Conservation (phyloP, 805 yeast species). For the Komagataella ulmi region DNA sequence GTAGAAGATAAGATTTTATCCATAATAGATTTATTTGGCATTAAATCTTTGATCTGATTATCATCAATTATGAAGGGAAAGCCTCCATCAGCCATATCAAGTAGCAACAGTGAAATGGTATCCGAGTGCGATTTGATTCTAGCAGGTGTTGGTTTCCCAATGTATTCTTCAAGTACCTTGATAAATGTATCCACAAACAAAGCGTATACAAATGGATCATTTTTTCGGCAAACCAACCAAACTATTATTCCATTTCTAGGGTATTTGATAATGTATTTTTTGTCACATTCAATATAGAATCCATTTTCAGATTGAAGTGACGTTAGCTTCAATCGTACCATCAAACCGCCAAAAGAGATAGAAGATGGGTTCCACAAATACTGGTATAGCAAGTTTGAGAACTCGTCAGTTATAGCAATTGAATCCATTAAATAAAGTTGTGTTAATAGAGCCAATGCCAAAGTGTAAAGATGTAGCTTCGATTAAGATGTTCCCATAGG, state of each 20-base stretch:
- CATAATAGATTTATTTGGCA: conserved; percentile 51
- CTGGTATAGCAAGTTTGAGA: neutral
- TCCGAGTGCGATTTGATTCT: conserved; percentile 62
- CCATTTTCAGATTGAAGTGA: neutral
- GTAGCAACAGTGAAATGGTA: conserved; percentile 53
- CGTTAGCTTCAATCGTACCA: neutral
- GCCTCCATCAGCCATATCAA: conserved; percentile 71
- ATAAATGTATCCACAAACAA: conserved; percentile 26
- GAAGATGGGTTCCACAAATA: neutral
- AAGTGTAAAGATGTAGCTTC: too few species aligned
- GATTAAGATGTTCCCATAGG: neutral
- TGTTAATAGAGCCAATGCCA: too few species aligned
- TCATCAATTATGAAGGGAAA: conserved; percentile 61
- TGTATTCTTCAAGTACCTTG: conserved; percentile 25
- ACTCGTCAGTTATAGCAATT: neutral
- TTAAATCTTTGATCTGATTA: conserved; percentile 53
- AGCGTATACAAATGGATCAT: conserved; percentile 30
- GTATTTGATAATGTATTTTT: neutral
- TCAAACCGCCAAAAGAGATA: neutral
- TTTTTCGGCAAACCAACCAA: neutral
- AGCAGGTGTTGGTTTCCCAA: conserved; percentile 33
- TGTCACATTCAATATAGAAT: neutral
- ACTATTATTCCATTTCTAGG: neutral
- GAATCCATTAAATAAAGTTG: neutral
- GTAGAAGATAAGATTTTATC: conserved; percentile 34